These are phyloP conservation scores for Chrysoporthe puriensis DNA, from an alignment of 2,329 filamentous ascomycete species.

Conservation along the genomic window DNA sequence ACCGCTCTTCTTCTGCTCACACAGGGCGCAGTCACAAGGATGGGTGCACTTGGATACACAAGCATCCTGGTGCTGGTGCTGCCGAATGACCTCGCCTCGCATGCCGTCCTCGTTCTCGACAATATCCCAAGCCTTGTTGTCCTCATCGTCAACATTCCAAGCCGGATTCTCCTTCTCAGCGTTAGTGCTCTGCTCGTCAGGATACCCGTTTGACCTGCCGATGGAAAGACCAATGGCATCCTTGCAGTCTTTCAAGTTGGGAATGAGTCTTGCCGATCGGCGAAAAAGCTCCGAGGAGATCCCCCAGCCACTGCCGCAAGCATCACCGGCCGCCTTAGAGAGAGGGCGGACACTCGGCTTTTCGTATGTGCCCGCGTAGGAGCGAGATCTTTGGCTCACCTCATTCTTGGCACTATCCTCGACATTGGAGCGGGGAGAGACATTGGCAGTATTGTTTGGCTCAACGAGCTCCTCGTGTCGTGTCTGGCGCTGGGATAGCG, in stretches of 20 bases:
- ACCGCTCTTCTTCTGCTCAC: not conserved
- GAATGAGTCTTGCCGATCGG: constrained; percentile 19
- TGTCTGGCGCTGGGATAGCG: not conserved
- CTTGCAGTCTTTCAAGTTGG: constrained; percentile 23
- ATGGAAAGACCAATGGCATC: constrained; percentile 15
- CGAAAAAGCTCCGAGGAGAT: constrained; percentile 20
- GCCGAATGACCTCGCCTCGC: not conserved
- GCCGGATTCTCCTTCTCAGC: not conserved
- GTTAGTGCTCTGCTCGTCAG: constrained; percentile 19
- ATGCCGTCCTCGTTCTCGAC: not conserved
- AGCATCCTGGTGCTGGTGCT: not conserved
- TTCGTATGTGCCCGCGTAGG: not conserved
- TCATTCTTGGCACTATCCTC: not conserved
- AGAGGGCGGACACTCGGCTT: not conserved
- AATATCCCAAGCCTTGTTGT: not conserved
- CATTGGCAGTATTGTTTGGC: too few relatives aligned
- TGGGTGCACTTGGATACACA: not conserved
- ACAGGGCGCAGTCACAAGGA: not conserved
- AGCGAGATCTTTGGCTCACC: constrained; percentile 11
- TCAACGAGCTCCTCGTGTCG: not conserved
- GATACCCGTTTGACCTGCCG: constrained; percentile 14
- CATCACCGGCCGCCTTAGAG: constrained; percentile 2
- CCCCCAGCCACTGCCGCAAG: constrained; percentile 23
- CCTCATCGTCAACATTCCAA: not conserved
- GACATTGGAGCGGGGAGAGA: too few relatives aligned